These are phyloP conservation scores for Blastobotrys buckinghamii DNA, from an alignment of 1,139 yeast species.

Conservation along the genomic window DNA sequence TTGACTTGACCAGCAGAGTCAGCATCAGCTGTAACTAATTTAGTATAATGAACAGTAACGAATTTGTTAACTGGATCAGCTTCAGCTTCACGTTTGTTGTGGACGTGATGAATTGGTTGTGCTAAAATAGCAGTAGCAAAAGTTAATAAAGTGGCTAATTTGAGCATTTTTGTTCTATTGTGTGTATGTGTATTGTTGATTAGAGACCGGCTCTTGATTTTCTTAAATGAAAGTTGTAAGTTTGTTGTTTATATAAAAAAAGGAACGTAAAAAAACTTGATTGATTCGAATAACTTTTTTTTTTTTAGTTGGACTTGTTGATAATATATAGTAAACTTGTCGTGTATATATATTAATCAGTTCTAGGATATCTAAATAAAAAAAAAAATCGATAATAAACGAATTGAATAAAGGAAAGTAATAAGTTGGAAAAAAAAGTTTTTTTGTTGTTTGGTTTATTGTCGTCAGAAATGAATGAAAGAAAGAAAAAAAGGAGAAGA, in stretches of 20 bases:
- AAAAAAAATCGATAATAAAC: slow-evolving; percentile 5
- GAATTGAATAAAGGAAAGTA: slow-evolving; percentile 2
- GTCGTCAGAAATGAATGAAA: slow-evolving; percentile 3
- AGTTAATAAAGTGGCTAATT: slow-evolving; percentile 9
- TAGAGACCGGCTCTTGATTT: slow-evolving; percentile 6
- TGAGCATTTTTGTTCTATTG: background rate
- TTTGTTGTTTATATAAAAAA: slow-evolving; percentile 1
- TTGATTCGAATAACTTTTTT: background rate
- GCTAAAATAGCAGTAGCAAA: slow-evolving; percentile 27
- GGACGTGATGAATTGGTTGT: slow-evolving; percentile 37
- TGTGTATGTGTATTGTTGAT: background rate
- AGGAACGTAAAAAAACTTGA: slow-evolving; percentile 1
- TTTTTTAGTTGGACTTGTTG: no score
- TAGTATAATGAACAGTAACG: slow-evolving; percentile 34
- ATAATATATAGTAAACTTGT: no score
- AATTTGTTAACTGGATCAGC: slow-evolving; percentile 30
- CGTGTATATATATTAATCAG: background rate
- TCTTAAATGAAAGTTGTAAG: no score
- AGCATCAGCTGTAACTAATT: slow-evolving; percentile 30
- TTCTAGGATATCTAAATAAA: background rate
- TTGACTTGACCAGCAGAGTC: slow-evolving; percentile 28
- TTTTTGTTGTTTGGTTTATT: no score
- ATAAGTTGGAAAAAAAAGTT: background rate
- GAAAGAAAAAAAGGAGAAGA: slow-evolving; percentile 1
- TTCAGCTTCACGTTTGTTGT: slow-evolving; percentile 38